Conservation (phyloP, 73 alveolate genomes). For the Paramecium bursaria region DNA sequence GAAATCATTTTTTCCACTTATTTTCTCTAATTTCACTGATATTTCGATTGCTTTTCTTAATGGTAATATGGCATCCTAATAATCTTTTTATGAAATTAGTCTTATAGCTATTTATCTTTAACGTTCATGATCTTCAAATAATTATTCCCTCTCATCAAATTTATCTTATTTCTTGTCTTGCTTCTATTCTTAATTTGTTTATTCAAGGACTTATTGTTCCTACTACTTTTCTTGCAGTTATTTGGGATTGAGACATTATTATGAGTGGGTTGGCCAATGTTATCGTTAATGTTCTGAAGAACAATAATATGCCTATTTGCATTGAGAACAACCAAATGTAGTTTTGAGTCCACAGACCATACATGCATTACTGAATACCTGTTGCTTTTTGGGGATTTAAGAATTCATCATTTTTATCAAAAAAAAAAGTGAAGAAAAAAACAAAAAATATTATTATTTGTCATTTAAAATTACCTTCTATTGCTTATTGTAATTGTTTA, state of each 20-base stretch:
- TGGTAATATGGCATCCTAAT: constrained; percentile 14
- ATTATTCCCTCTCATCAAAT: constrained; percentile 34
- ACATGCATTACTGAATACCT: background rate
- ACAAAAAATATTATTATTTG: too few relatives aligned
- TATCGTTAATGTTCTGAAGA: constrained; percentile 40
- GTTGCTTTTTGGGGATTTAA: background rate
- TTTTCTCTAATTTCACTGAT: constrained; percentile 12
- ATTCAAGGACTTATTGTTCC: background rate
- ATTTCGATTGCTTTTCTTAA: constrained; percentile 23
- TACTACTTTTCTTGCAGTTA: background rate
- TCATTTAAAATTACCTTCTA: too few relatives aligned
- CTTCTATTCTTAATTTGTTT: constrained; percentile 38
- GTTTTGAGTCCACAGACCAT: constrained; percentile 43
- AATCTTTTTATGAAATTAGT: constrained; percentile 35
- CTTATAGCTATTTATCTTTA: constrained; percentile 39
- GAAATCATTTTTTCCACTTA: background rate
- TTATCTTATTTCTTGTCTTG: background rate
- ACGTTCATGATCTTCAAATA: constrained; percentile 49
- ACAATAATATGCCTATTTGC: constrained; percentile 51
- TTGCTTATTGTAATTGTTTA: too few relatives aligned
- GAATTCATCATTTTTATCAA: too few relatives aligned
- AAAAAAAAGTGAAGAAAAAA: too few relatives aligned
- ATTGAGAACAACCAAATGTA: constrained; percentile 49
- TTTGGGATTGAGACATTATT: background rate
- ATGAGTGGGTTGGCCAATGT: constrained; percentile 40